Evolutionary conservation across 768 basidiomycete genomes (phyloP).

Genomic region (Mycena amicta): DNA sequence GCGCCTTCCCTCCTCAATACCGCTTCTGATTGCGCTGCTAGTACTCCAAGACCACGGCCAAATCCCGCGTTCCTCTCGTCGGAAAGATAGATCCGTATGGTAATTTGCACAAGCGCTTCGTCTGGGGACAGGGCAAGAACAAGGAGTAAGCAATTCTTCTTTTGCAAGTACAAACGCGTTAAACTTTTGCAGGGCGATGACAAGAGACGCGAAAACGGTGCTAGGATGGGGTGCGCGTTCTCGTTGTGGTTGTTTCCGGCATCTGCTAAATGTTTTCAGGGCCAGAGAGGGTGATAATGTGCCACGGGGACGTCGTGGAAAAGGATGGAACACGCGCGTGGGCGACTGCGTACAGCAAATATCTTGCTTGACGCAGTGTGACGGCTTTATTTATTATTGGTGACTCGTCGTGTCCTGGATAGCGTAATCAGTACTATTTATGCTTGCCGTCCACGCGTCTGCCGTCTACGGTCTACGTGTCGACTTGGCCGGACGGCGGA

Average conservation of each 20-base stretch:
- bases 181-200: conserved; percentile 49
- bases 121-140: conserved; percentile 38
- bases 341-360: conserved; percentile 33
- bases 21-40: too few species aligned
- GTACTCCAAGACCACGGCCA: conserved; percentile 43
- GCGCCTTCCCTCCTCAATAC: too few species aligned
- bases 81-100: conserved; percentile 38
- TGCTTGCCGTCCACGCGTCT: too few species aligned
- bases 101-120: conserved; percentile 36
- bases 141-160: conserved; percentile 37
- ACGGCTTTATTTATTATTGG: too few species aligned
- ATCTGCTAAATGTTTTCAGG: too few species aligned
- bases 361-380: conserved; percentile 20
- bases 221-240: conserved; percentile 73
- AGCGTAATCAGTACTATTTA: too few species aligned
- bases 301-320: conserved; percentile 64
- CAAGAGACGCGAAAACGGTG: conserved; percentile 63
- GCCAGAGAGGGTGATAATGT: conserved; percentile 76
- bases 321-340: conserved; percentile 45
- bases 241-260: too few species aligned
- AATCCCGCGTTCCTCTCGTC: conserved; percentile 26
- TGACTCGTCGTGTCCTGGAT: too few species aligned
- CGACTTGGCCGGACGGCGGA: too few species aligned
- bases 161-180: not conserved
- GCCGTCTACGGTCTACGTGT: too few species aligned